Percentiles rank a stretch among this genome's conserved stretches.
These are phyloP conservation scores for Limnanthes douglasii DNA, from an alignment of 345 rosid genomes.

Conservation along the genomic window DNA sequence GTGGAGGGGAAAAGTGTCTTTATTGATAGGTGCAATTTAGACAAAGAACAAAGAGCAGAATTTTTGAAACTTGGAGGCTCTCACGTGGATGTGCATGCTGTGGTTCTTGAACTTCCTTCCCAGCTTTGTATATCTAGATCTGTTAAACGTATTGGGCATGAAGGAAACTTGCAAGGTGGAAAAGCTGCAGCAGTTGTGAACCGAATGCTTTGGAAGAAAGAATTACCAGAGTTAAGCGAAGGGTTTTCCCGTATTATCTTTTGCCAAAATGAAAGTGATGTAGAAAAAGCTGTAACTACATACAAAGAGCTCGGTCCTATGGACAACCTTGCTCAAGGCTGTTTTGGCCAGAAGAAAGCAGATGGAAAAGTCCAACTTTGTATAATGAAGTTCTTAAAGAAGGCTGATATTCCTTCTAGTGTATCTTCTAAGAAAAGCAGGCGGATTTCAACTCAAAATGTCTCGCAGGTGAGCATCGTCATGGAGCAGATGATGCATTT, in stretches of 20 bases:
- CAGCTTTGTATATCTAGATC: constrained; percentile 83
- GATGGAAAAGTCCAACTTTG: constrained; percentile 61
- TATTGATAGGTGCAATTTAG: constrained; percentile 84
- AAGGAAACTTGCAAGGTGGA: constrained; percentile 92
- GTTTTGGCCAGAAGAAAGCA: constrained; percentile 45
- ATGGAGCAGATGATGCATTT: too few species aligned
- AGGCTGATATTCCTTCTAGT: constrained; percentile 25
- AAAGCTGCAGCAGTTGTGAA: constrained; percentile 91
- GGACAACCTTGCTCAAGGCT: constrained; percentile 52
- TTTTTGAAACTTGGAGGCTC: constrained; percentile 59
- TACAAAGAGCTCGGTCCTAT: constrained; percentile 35
- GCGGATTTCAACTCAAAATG: too few species aligned
- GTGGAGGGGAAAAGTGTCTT: constrained; percentile 63
- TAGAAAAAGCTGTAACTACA: constrained; percentile 27
- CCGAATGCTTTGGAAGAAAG: constrained; percentile 78
- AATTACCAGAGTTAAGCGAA: constrained; percentile 57
- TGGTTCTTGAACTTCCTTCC: constrained; percentile 63
- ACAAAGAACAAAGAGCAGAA: constrained; percentile 61
- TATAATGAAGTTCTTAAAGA: constrained; percentile 84
- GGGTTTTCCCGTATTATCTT: constrained; percentile 57
- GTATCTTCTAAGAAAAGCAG: constrained; percentile 24
- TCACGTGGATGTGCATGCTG: constrained; percentile 50
- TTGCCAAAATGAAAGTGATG: constrained; percentile 60
- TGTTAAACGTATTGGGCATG: constrained; percentile 67
- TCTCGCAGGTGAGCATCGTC: too few species aligned